These are phyloP conservation scores for Mikania micrantha DNA, from an alignment of 129 eudicot species.

Conservation along the genomic window DNA sequence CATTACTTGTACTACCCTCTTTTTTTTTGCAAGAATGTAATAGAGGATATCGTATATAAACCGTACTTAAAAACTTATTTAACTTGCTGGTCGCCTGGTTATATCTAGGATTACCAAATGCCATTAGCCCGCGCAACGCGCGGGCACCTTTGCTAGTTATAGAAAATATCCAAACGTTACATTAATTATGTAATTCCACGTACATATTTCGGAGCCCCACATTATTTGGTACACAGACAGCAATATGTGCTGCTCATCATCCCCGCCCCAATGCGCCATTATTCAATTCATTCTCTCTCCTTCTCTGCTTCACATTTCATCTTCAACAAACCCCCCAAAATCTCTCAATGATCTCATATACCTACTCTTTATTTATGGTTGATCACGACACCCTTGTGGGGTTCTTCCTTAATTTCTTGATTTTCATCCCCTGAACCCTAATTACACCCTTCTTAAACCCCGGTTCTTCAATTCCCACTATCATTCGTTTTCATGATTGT, in stretches of 20 bases:
- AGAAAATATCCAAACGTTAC: too few relatives aligned
- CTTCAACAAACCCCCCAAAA: neutral
- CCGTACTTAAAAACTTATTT: too few relatives aligned
- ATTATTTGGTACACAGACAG: constrained; percentile 11
- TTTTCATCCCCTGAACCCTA: neutral
- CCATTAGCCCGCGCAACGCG: too few relatives aligned
- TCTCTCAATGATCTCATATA: neutral
- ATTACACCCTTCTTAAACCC: neutral
- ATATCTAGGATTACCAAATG: too few relatives aligned
- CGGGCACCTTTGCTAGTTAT: too few relatives aligned
- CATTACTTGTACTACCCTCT: too few relatives aligned
- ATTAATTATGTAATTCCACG: too few relatives aligned
- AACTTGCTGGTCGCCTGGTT: too few relatives aligned
- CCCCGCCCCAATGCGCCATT: constrained; percentile 23
- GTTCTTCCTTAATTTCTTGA: neutral
- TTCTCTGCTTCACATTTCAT: neutral
- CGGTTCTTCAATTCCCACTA: neutral
- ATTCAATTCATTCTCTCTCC: constrained; percentile 17
- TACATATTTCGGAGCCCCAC: constrained; percentile 18
- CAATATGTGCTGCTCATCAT: constrained; percentile 16
- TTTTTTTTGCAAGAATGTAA: too few relatives aligned
- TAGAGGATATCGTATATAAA: too few relatives aligned
- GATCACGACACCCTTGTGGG: neutral
- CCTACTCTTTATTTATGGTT: constrained; percentile 21
- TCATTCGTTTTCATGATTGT: neutral